phyloP scores from a whole-genome alignment of 345 rosid genomes.

The Eucalyptus sideroxylon region DNA sequence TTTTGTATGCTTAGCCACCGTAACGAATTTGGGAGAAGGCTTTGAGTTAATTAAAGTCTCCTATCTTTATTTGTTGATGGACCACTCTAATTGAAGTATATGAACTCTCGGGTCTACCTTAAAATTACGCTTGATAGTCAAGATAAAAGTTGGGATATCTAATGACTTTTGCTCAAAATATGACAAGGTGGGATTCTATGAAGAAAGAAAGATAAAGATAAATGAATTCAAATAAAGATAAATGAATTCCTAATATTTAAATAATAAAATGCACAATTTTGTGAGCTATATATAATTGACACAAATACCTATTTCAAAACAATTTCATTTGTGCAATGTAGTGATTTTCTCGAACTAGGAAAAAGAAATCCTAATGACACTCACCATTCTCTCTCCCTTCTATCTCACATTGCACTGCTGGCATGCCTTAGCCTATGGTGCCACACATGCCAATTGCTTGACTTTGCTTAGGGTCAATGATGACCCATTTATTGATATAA shows the following conservation, averaged over 20 bases:
- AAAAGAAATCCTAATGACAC: background rate
- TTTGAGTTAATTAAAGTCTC: background rate
- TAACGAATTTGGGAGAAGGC: background rate
- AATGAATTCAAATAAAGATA: background rate
- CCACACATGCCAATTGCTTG: background rate
- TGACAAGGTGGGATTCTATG: background rate
- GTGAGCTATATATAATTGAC: background rate
- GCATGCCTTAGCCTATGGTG: background rate
- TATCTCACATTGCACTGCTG: background rate
- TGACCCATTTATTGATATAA: background rate
- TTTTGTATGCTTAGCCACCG: background rate
- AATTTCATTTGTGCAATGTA: background rate
- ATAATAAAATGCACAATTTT: background rate
- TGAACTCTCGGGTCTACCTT: background rate
- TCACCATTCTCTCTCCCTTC: background rate
- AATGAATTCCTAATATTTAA: background rate
- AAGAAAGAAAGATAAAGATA: too few species aligned
- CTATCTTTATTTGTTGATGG: background rate
- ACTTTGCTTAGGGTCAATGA: background rate
- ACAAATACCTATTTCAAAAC: background rate
- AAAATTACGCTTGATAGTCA: too few species aligned
- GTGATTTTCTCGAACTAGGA: background rate
- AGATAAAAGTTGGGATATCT: too few species aligned
- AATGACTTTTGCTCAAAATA: background rate
- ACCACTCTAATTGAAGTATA: background rate